Conservation (phyloP, 2,329 filamentous ascomycete genomes). For the Pleurostoma richardsiae region DNA sequence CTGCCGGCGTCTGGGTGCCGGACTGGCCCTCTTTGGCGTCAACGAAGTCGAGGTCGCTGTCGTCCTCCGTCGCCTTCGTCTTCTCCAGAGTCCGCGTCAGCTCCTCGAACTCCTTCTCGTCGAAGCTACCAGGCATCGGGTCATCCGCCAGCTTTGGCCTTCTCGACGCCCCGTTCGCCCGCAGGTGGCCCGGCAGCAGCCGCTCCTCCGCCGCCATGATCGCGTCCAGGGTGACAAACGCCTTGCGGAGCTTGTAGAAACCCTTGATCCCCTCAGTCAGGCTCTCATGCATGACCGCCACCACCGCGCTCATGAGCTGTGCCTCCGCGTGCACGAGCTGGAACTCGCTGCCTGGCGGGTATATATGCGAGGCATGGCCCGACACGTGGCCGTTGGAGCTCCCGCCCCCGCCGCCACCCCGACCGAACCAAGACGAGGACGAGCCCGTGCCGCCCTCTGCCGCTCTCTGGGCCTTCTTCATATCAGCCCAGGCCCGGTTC, state of each 20-base stretch:
- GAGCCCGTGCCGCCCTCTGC: conserved; percentile 21
- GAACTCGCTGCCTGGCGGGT: conserved; percentile 82
- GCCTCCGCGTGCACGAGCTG: conserved; percentile 78
- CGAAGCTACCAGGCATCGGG: conserved; percentile 31
- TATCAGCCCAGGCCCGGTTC: conserved; percentile 68
- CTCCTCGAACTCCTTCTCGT: conserved; percentile 26
- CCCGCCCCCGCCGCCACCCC: conserved; percentile 14
- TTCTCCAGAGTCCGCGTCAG: conserved; percentile 10
- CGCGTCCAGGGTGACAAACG: conserved; percentile 74
- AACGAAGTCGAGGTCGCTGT: conserved; percentile 45
- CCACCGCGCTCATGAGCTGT: conserved; percentile 83
- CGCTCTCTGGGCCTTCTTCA: conserved; percentile 68
- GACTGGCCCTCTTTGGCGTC: conserved; percentile 47
- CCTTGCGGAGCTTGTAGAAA: conserved; percentile 89
- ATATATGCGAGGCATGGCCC: conserved; percentile 46
- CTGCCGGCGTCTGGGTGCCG: conserved; percentile 35
- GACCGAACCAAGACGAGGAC: conserved; percentile 13
- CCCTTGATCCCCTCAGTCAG: conserved; percentile 85
- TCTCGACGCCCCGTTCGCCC: conserved; percentile 3
- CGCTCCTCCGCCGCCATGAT: conserved; percentile 72
- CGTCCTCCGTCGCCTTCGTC: conserved; percentile 10
- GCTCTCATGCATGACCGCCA: conserved; percentile 87
- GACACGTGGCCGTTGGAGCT: conserved; percentile 21
- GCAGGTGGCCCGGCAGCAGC: conserved; percentile 18
- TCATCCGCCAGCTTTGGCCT: conserved; percentile 16